A percentile compares a stretch with the other conserved stretches of the same genome.
These are phyloP conservation scores for Kwoniella dejecticola DNA, from an alignment of 768 basidiomycete species.

Conservation along the genomic window DNA sequence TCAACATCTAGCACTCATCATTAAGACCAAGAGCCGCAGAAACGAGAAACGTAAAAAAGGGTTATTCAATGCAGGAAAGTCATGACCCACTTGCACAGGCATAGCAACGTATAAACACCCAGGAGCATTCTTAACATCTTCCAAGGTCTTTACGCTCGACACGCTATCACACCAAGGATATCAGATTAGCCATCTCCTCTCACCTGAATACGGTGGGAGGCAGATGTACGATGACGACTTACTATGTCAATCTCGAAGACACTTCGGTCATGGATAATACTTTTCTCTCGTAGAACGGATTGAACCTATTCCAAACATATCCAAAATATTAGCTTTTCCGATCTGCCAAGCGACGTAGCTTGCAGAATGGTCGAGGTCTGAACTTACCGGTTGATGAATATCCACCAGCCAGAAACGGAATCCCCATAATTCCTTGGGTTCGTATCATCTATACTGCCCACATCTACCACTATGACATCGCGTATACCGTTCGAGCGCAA, in stretches of 20 bases:
- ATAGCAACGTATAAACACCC: slow-evolving; percentile 90
- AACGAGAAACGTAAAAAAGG: neutral
- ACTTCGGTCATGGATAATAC: slow-evolving; percentile 55
- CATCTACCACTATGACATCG: slow-evolving; percentile 88
- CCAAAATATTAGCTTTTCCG: too few species aligned
- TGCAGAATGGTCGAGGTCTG: too few species aligned
- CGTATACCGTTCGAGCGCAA: slow-evolving; percentile 91
- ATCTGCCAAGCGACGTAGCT: too few species aligned
- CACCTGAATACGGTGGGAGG: neutral
- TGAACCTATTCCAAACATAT: slow-evolving; percentile 42
- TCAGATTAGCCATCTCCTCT: neutral
- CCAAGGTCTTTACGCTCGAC: slow-evolving; percentile 89
- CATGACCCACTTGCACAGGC: slow-evolving; percentile 75
- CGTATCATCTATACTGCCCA: slow-evolving; percentile 92
- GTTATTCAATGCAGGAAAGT: neutral
- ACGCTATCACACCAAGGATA: slow-evolving; percentile 63
- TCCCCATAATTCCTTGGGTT: slow-evolving; percentile 93
- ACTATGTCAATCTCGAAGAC: slow-evolving; percentile 84
- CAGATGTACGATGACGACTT: slow-evolving; percentile 53
- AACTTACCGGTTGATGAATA: slow-evolving; percentile 78
- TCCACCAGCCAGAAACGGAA: slow-evolving; percentile 93
- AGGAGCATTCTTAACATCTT: slow-evolving; percentile 87
- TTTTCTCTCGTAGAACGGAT: slow-evolving; percentile 53
- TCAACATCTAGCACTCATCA: too few species aligned
- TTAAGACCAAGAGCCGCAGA: too few species aligned